Percentiles rank a stretch among this genome's conserved stretches.
These are phyloP conservation scores for Cyberlindnera mycetangii DNA, from an alignment of 805 yeast genomes.

Conservation along the genomic window DNA sequence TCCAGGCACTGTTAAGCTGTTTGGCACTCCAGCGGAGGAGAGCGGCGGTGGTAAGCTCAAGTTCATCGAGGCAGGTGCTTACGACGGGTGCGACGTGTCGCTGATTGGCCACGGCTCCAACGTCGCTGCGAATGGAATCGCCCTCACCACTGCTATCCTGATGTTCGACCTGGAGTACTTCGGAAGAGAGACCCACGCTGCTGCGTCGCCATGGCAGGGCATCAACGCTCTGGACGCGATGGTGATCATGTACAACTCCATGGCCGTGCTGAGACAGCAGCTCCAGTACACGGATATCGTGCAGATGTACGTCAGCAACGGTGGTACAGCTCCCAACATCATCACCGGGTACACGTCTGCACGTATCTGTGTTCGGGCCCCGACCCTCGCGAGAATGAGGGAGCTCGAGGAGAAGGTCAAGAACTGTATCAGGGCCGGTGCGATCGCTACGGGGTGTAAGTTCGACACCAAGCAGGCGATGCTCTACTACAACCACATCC, in stretches of 20 bases:
- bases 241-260: constrained; percentile 11
- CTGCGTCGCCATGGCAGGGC: constrained; percentile 16
- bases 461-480: constrained; percentile 5
- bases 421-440: constrained; percentile 13
- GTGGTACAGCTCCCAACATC: constrained; percentile 12
- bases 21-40: constrained; percentile 15
- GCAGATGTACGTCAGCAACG: constrained; percentile 10
- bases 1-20: constrained; percentile 13
- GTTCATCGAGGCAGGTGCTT: constrained; percentile 12
- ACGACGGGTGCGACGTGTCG: constrained; percentile 10
- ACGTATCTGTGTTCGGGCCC: constrained; percentile 10
- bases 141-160: constrained; percentile 8
- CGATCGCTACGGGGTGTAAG: constrained; percentile 14
- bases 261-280: constrained; percentile 13
- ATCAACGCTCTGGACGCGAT: constrained; percentile 15
- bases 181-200: constrained; percentile 16
- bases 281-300: constrained; percentile 8
- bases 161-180: constrained; percentile 9
- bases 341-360: constrained; percentile 13
- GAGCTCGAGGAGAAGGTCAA: constrained; percentile 10
- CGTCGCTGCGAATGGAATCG: background rate
- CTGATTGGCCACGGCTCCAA: constrained; percentile 10
- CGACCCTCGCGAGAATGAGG: constrained; percentile 10
- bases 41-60: constrained; percentile 14
- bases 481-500: constrained; percentile 11